Conservation (phyloP, 2,329 filamentous ascomycete genomes). For the Pyrenochaeta sp. region DNA sequence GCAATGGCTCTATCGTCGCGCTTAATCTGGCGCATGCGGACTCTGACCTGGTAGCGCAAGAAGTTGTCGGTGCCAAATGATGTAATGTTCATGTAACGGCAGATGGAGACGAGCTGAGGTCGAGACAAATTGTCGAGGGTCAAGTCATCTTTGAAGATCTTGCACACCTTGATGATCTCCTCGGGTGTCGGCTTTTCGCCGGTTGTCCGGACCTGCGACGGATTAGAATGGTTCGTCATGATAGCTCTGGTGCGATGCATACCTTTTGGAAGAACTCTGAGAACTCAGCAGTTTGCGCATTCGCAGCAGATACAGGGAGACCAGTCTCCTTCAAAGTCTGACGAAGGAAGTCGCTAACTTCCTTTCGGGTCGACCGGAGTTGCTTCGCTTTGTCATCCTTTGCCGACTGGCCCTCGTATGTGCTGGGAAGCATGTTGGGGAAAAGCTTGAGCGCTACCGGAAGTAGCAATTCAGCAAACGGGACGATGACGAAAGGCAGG, state of each 20-base stretch:
- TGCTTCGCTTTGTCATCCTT: constrained; percentile 87
- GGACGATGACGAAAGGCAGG: constrained; percentile 95
- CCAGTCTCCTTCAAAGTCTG: constrained; percentile 93
- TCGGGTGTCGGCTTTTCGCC: constrained; percentile 86
- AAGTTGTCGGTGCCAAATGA: constrained; percentile 97
- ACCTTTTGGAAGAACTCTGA: constrained; percentile 97
- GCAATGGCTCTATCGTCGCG: constrained; percentile 93
- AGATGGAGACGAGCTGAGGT: constrained; percentile 96
- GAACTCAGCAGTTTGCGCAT: constrained; percentile 91
- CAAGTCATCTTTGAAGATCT: constrained; percentile 97
- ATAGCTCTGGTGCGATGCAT: neutral
- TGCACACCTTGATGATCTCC: constrained; percentile 98
- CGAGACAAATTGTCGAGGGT: constrained; percentile 96
- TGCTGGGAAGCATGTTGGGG: constrained; percentile 96
- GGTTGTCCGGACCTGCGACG: constrained; percentile 67
- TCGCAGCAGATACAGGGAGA: constrained; percentile 82
- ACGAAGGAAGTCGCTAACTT: constrained; percentile 89
- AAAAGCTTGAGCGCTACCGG: constrained; percentile 93
- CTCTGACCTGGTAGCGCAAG: constrained; percentile 94
- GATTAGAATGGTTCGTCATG: constrained; percentile 13
- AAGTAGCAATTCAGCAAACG: constrained; percentile 91
- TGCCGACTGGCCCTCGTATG: constrained; percentile 89
- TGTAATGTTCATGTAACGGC: constrained; percentile 97
- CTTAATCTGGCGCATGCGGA: constrained; percentile 99
- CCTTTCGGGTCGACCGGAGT: constrained; percentile 85